Percentiles rank a stretch among this genome's conserved stretches.
phyloP scores from a whole-genome alignment of 352 stramenopile species.

The Pythium pyrilobum region DNA sequence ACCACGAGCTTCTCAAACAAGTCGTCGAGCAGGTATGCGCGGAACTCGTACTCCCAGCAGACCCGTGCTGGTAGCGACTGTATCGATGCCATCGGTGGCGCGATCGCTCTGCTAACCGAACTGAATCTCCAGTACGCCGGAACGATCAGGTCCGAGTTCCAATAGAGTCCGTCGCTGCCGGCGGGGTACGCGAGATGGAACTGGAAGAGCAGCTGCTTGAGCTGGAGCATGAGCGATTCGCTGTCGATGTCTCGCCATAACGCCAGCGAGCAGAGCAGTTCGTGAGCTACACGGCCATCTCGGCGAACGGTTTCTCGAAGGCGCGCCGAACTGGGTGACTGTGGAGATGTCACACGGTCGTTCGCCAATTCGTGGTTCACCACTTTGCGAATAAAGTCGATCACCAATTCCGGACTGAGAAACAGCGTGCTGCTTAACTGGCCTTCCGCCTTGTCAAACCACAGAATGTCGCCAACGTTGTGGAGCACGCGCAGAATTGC shows the following conservation, averaged over 20 bases:
- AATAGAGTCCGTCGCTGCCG: not conserved
- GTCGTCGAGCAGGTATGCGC: not conserved
- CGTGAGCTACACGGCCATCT: conserved; percentile 5
- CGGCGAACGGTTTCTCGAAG: not conserved
- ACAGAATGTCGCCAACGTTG: conserved; percentile 12
- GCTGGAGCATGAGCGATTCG: conserved; percentile 1
- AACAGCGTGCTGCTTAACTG: not conserved
- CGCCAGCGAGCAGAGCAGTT: not conserved
- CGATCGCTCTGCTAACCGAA: too few species aligned
- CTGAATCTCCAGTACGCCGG: conserved; percentile 14
- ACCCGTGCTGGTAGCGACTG: not conserved
- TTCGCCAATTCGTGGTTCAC: conserved; percentile 7
- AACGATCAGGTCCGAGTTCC: conserved; percentile 11
- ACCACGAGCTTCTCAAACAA: conserved; percentile 11
- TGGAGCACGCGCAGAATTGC: conserved; percentile 11
- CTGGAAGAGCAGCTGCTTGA: conserved; percentile 12
- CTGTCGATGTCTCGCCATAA: conserved; percentile 4
- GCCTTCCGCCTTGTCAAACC: not conserved
- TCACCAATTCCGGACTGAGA: conserved; percentile 3
- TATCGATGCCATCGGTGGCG: too few species aligned
- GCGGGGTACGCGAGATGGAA: conserved; percentile 13
- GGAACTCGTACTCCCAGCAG: conserved; percentile 7
- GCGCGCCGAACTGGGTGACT: too few species aligned
- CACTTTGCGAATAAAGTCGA: conserved; percentile 11
- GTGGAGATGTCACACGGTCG: not conserved